phyloP scores from a whole-genome alignment of 2,329 filamentous ascomycete genomes.

The Colletotrichum lentis region DNA sequence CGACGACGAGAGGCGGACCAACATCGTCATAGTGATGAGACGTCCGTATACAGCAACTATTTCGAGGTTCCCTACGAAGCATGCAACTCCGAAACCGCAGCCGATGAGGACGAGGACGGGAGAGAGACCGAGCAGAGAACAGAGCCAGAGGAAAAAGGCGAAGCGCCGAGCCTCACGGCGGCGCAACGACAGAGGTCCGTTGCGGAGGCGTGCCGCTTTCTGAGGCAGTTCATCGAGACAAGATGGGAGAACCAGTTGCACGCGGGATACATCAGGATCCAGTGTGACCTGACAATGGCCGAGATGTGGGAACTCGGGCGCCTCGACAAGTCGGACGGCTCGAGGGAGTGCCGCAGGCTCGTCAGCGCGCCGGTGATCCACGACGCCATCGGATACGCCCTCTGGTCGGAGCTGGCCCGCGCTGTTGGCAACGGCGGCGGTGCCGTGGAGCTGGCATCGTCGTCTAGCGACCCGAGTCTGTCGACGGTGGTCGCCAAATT shows the following conservation, averaged over 20 bases:
- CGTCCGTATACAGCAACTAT: background rate
- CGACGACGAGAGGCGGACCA: background rate
- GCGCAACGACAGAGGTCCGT: background rate
- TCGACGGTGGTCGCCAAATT: background rate
- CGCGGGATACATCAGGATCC: conserved; percentile 27
- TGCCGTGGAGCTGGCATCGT: background rate
- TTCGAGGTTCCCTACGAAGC: conserved; percentile 8
- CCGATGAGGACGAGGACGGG: background rate
- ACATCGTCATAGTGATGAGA: background rate
- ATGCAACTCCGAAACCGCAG: too few relatives aligned
- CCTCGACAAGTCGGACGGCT: conserved; percentile 10
- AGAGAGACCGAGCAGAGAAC: too few relatives aligned
- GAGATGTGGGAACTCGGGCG: conserved; percentile 9
- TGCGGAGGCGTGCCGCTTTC: background rate
- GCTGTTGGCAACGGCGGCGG: background rate
- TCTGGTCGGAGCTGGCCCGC: conserved; percentile 16
- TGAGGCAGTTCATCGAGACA: background rate
- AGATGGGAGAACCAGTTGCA: conserved; percentile 11
- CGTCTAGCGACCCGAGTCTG: background rate
- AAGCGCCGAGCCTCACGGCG: too few relatives aligned
- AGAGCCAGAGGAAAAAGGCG: too few relatives aligned
- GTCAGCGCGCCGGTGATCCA: conserved; percentile 32
- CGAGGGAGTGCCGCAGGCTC: conserved; percentile 18
- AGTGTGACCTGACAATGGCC: conserved; percentile 27
- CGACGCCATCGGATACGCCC: conserved; percentile 19